Evolutionary conservation across 108 stramenopile genomes (phyloP), one percentile per base, ranked within the genome.

Genomic region (Skeletonema menzelii): DNA sequence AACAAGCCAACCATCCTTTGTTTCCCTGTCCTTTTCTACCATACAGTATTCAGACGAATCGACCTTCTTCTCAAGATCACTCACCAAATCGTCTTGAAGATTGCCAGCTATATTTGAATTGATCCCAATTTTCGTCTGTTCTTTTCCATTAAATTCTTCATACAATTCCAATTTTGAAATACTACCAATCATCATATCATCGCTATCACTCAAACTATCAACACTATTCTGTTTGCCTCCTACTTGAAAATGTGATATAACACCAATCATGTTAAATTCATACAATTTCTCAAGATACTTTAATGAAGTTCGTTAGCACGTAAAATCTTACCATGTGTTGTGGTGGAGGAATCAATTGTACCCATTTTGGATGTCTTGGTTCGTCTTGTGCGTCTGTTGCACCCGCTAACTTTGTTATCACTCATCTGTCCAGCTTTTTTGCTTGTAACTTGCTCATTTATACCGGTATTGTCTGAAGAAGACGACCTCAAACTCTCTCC

Each of bases 1-100:
- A 72, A 72, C 63, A 8, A 72, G 55, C 72, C 72, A 72, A 27
- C 72, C 72, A 40, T 72, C 72, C 20, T 63, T 72, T 10, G 61
- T 63, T 49, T 72, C 72, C n/a, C 22, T 53, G n/a, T 72, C 72
- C 1, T 27, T 56, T 22, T 38, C 5, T 19, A 72, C 56, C 47
- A 72, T 56, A 13, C 30, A 72, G 55, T 72, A 72, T 22, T 56
- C 72, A 27, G 62, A 40, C 22, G 49, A 53, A 30, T 72, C 72
- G 0, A 55, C 55, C 60, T 56, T 57, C 56, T 64, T 27, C 6
- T 27, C 53, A 20, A 27, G 12, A 24, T 57, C 46, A 31, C 30
- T 24, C 10, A 22, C 8, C 22, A 22, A 22, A 24, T 28, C 27
- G 20, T 35, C 49, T 20, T 8, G 26, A 7, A 56, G 15, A 63